A percentile compares a stretch with the other conserved stretches of the same genome.
Conservation (phyloP, 768 basidiomycete genomes). For the Lyophyllum shimeji region DNA sequence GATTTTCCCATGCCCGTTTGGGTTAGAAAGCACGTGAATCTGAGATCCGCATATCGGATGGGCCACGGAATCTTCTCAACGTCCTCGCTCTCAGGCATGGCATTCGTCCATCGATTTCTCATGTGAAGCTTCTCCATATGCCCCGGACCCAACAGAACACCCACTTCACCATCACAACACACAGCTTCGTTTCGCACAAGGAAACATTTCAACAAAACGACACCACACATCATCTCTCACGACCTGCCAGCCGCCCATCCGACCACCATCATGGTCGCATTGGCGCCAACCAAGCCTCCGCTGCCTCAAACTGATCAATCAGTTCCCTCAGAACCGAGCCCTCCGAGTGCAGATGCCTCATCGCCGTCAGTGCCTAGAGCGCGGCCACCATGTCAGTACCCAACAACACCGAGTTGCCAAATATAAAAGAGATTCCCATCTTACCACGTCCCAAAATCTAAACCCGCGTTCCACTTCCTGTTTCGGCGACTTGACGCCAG, state of each 20-base stretch:
- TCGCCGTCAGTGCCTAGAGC: conserved; percentile 77
- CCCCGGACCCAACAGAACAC: conserved; percentile 19
- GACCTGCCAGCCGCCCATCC: background rate
- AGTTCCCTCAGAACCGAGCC: conserved; percentile 79
- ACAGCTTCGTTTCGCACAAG: conserved; percentile 13
- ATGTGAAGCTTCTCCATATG: conserved; percentile 18
- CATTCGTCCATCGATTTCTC: conserved; percentile 17
- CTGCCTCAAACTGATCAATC: conserved; percentile 94
- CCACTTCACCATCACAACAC: conserved; percentile 12
- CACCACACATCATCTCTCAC: conserved; percentile 3
- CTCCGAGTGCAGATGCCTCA: conserved; percentile 86
- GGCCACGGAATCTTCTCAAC: conserved; percentile 15
- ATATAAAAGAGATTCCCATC: conserved; percentile 31
- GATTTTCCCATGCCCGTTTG: conserved; percentile 29
- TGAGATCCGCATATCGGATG: conserved; percentile 27
- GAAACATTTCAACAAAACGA: conserved; percentile 16
- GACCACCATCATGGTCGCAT: conserved; percentile 71
- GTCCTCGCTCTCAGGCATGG: conserved; percentile 23
- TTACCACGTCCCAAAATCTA: conserved; percentile 97
- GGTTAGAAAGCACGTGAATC: conserved; percentile 25
- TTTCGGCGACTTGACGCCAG: conserved; percentile 84
- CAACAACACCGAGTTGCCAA: background rate
- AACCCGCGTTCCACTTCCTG: conserved; percentile 94
- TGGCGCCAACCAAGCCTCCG: conserved; percentile 90
- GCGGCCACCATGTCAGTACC: conserved; percentile 8